These are phyloP conservation scores for Wickerhamiella cacticola DNA, from an alignment of 805 yeast genomes.

Conservation along the genomic window DNA sequence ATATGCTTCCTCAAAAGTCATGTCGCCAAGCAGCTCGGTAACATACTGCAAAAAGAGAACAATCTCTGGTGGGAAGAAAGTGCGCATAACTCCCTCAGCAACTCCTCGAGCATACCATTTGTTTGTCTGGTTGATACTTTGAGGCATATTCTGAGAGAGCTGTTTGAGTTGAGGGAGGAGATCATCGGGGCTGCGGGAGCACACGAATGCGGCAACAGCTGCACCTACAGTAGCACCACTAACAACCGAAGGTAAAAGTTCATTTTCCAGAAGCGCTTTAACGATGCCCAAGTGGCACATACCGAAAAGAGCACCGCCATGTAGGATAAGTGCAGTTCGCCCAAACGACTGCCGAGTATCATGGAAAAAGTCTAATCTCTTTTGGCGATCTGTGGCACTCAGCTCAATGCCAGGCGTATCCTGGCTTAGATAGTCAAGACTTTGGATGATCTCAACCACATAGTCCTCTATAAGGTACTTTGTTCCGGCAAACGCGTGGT, in stretches of 20 bases:
- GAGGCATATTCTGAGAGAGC: slow-evolving; percentile 22
- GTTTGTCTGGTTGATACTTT: slow-evolving; percentile 18
- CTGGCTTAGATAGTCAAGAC: slow-evolving; percentile 50
- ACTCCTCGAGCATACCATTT: slow-evolving; percentile 33
- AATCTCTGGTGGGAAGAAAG: slow-evolving; percentile 81
- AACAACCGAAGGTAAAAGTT: slow-evolving; percentile 69
- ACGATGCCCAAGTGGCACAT: slow-evolving; percentile 89
- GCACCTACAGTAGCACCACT: slow-evolving; percentile 95
- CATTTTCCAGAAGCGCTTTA: slow-evolving; percentile 62
- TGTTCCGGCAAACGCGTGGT: slow-evolving; percentile 77
- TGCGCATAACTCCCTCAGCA: slow-evolving; percentile 59
- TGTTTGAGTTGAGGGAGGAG: slow-evolving; percentile 34
- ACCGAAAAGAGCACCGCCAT: slow-evolving; percentile 93
- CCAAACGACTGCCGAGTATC: slow-evolving; percentile 83
- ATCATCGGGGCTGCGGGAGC: slow-evolving; percentile 59
- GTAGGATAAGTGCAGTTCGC: slow-evolving; percentile 76
- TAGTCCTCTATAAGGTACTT: slow-evolving; percentile 81
- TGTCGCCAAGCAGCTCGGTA: slow-evolving; percentile 57
- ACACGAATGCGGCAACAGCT: slow-evolving; percentile 74
- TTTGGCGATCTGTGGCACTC: slow-evolving; percentile 26
- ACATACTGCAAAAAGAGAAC: slow-evolving; percentile 69
- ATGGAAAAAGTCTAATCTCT: slow-evolving; percentile 56
- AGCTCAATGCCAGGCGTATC: slow-evolving; percentile 14
- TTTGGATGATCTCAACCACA: slow-evolving; percentile 57
- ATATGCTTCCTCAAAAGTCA: slow-evolving; percentile 91